Evolutionary conservation across 2,329 filamentous ascomycete species (phyloP).

Genomic region (Penicillium vulpinum): DNA sequence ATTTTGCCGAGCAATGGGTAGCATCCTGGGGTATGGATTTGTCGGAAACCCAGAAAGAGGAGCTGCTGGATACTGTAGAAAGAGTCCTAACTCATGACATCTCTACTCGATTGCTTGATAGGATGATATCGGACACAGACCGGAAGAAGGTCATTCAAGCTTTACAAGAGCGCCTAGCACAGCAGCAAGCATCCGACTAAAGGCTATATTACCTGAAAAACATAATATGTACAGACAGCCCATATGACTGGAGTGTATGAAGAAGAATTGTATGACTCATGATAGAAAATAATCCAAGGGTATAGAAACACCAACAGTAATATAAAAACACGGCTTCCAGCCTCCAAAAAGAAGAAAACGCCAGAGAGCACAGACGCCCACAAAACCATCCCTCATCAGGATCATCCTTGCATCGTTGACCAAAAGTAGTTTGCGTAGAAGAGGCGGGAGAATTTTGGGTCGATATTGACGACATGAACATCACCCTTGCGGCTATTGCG

Average conservation of each 20-base stretch:
- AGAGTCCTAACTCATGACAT: conserved; percentile 28
- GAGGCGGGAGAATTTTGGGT: conserved; percentile 84
- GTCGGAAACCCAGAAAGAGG: conserved; percentile 18
- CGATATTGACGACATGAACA: conserved; percentile 91
- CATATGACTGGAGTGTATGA: background rate
- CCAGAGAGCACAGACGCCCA: conserved; percentile 12
- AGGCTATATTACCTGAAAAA: background rate
- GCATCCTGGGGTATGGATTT: conserved; percentile 27
- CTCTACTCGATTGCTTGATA: conserved; percentile 3
- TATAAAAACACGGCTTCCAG: conserved; percentile 5
- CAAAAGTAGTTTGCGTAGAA: conserved; percentile 98
- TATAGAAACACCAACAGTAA: conserved; percentile 21
- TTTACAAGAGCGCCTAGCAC: conserved; percentile 11
- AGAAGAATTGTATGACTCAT: conserved; percentile 8
- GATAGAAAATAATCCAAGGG: conserved; percentile 19
- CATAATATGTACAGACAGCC: background rate
- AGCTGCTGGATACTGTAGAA: conserved; percentile 32
- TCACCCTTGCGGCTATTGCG: conserved; percentile 84
- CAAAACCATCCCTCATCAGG: background rate
- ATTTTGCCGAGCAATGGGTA: conserved; percentile 31
- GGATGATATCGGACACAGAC: conserved; percentile 24
- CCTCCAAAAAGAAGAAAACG: conserved; percentile 17
- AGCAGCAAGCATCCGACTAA: background rate
- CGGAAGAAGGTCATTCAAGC: conserved; percentile 21
- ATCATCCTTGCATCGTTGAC: conserved; percentile 68